phyloP scores from a whole-genome alignment of 306 rosid species.

The Quercus wislizeni region DNA sequence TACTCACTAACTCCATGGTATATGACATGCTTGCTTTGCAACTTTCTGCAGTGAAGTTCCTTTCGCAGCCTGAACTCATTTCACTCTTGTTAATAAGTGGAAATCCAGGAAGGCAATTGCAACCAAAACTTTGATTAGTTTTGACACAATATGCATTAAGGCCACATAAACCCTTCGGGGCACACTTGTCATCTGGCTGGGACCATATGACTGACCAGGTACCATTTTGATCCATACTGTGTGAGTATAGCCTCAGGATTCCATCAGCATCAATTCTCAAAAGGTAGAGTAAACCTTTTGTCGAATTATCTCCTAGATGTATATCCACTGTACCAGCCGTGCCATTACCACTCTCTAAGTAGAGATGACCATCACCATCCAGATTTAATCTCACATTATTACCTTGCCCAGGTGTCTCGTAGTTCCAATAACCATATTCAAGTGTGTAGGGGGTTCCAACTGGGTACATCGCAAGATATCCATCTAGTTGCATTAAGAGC shows the following conservation, averaged over 20 bases:
- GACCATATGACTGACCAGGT: too few relatives aligned
- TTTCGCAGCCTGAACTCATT: not conserved
- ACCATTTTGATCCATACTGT: too few relatives aligned
- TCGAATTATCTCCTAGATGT: not conserved
- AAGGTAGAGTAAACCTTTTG: too few relatives aligned
- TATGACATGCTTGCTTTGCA: not conserved
- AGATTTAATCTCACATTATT: not conserved
- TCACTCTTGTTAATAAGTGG: not conserved
- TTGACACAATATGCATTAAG: too few relatives aligned
- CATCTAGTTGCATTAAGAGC: constrained; percentile 20
- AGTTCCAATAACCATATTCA: not conserved
- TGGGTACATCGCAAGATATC: constrained; percentile 28
- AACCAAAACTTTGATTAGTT: too few relatives aligned
- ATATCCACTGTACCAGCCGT: not conserved
- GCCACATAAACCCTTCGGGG: too few relatives aligned
- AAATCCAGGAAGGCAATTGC: not conserved
- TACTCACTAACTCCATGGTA: not conserved
- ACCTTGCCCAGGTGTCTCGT: accelerated
- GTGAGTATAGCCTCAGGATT: too few relatives aligned
- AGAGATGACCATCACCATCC: not conserved
- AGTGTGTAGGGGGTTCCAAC: not conserved
- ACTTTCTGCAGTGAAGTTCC: not conserved
- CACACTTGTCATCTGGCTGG: too few relatives aligned
- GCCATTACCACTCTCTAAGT: not conserved
- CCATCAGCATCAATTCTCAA: too few relatives aligned